Percentiles rank a stretch among this genome's conserved stretches.
Conservation (phyloP, 164 flowering plant species). For the Vitis amurensis region DNA sequence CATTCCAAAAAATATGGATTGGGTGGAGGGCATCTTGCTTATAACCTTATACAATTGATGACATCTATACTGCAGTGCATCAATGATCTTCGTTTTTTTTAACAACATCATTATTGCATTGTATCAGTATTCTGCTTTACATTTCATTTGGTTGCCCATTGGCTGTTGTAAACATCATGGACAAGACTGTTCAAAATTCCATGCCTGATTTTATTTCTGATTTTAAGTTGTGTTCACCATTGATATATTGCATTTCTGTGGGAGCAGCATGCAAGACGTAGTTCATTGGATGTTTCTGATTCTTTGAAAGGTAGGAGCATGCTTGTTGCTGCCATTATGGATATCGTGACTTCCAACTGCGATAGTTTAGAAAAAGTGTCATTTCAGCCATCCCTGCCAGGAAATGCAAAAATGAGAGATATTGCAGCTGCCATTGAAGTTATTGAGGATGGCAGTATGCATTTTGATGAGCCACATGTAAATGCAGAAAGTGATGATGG, state of each 20-base stretch:
- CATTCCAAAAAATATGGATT: no score
- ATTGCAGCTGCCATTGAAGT: conserved; percentile 92
- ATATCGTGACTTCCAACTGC: conserved; percentile 83
- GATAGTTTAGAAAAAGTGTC: conserved; percentile 53
- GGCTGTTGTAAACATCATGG: not conserved
- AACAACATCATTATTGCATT: no score
- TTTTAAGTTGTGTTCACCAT: conserved; percentile 14
- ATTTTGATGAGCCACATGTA: conserved; percentile 50
- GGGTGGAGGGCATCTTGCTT: no score
- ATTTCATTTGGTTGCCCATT: not conserved
- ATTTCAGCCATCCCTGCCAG: conserved; percentile 66
- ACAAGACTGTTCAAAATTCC: not conserved
- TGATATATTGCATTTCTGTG: conserved; percentile 36
- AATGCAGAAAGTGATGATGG: conserved; percentile 71
- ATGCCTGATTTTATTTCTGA: conserved; percentile 3
- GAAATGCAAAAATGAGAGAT: conserved; percentile 75
- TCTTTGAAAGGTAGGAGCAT: conserved; percentile 93
- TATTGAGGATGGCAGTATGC: conserved; percentile 88
- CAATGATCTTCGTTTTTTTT: no score
- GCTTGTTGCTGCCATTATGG: conserved; percentile 96
- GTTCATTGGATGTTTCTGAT: conserved; percentile 70
- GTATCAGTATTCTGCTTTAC: not conserved
- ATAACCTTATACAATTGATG: no score
- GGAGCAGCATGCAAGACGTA: conserved; percentile 65
- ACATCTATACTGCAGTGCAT: no score